These are phyloP conservation scores for Trypanosoma lewisi DNA, from an alignment of 208 protist species.

Conservation along the genomic window DNA sequence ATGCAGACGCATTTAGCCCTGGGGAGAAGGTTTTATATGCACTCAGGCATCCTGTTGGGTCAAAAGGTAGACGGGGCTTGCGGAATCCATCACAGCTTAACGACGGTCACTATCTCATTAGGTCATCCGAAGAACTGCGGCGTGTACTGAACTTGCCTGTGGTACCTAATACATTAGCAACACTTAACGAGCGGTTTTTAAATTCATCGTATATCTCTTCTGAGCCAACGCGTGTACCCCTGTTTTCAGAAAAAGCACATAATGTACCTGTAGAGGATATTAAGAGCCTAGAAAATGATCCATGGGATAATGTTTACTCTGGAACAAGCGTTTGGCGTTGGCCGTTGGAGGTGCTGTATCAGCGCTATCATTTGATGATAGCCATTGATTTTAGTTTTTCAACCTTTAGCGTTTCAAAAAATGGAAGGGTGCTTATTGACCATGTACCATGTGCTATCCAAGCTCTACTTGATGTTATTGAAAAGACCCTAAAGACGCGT, in stretches of 20 bases:
- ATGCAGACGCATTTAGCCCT: constrained; percentile 56
- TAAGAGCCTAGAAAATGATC: constrained; percentile 45
- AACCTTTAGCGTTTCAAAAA: constrained; percentile 68
- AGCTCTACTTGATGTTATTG: constrained; percentile 60
- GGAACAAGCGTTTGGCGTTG: constrained; percentile 67
- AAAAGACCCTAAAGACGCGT: constrained; percentile 60
- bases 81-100: neutral
- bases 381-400: constrained; percentile 72
- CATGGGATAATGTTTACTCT: constrained; percentile 60
- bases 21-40: constrained; percentile 74
- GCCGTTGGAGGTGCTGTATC: constrained; percentile 81
- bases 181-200: constrained; percentile 13
- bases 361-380: constrained; percentile 75
- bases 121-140: constrained; percentile 26
- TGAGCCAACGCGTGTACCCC: constrained; percentile 6
- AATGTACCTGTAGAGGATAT: constrained; percentile 28
- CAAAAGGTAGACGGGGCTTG: constrained; percentile 2
- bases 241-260: constrained; percentile 22
- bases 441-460: constrained; percentile 62
- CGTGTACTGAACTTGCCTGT: constrained; percentile 18
- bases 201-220: neutral
- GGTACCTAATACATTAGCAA: constrained; percentile 42
- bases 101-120: constrained; percentile 13
- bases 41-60: constrained; percentile 26
- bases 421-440: constrained; percentile 72